Base-by-base conservation (phyloP, 768 basidiomycete species). In the Pisolithus microcarpus region DNA sequence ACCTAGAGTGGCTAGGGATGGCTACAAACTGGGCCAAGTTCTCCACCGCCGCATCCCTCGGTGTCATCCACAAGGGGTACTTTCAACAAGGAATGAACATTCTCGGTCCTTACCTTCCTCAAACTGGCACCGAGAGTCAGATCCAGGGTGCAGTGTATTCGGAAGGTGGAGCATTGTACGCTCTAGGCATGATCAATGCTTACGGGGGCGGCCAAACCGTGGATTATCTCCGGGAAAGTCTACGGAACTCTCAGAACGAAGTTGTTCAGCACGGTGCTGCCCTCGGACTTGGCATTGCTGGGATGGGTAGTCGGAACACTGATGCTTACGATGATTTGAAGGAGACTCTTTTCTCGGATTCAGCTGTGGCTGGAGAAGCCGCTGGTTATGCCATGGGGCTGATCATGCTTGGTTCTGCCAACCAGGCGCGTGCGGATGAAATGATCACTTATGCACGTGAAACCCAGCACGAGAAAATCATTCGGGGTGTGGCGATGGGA, bases 1-100 rank as follows among this genome's bases (percentile, higher is more conserved):
- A 98, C 65, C 78, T 99, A 31, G 95, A 97, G 64, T 99, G 94
- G 93, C 80, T 99, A 4, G 89, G 82, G 9, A 79, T 91, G 48
- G 96, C 96, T 3, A 86, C 86, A 24, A 98, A 99, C 65, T 99
- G 96, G 96, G 90, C 92, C 26, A 99, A 98, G 63, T 99, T 98
- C 71, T 91, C 92, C 4, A 91, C 96, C 6, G 97, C 96, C 11
- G 93, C 96, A 18, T 93, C 90, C 8, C 81, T 99, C 21, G 96
- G 96, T 55, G 90, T 98, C 50, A 97, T 99, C 56, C 92, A 98
- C 73, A 94, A 95, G 63, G 96, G 96, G 39, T 93, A 93, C 66
- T 89, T 91, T 60, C 83, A 92, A 60, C 86, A 95, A 66, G 94
- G 93, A 45, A 85, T 88, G 80, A 82, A 81, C 43, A 90, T 98